These are phyloP conservation scores for Diaporthe batatas DNA, from an alignment of 2,329 filamentous ascomycete genomes.

Conservation along the genomic window DNA sequence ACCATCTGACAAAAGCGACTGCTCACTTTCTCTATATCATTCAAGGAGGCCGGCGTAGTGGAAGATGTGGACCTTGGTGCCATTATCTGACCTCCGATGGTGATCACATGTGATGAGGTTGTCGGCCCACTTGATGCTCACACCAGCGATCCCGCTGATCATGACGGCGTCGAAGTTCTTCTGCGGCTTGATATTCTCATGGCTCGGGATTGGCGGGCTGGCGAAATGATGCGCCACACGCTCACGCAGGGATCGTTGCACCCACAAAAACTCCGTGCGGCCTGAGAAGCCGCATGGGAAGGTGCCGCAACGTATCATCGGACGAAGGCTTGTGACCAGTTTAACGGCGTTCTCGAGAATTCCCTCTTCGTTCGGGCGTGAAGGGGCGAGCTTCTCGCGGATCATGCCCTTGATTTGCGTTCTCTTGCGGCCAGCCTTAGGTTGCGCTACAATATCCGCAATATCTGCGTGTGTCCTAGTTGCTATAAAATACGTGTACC, in stretches of 20 bases:
- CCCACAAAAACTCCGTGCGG: constrained; percentile 8
- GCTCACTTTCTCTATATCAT: constrained; percentile 44
- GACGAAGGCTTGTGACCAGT: constrained; percentile 6
- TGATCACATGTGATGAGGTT: constrained; percentile 60
- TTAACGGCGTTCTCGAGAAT: constrained; percentile 15
- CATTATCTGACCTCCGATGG: constrained; percentile 54
- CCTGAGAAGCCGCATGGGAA: constrained; percentile 27
- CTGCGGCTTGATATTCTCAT: constrained; percentile 43
- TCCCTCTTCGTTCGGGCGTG: constrained; percentile 24
- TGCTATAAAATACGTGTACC: too few relatives aligned
- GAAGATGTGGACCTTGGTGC: constrained; percentile 55
- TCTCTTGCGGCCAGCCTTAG: neutral
- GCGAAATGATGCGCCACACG: constrained; percentile 15
- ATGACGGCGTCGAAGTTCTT: constrained; percentile 46
- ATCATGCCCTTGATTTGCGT: constrained; percentile 13
- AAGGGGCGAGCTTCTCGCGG: constrained; percentile 6
- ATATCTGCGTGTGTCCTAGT: constrained; percentile 20
- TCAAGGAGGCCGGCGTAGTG: constrained; percentile 56
- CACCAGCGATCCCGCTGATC: constrained; percentile 52
- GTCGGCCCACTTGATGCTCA: constrained; percentile 53
- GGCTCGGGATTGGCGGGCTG: neutral
- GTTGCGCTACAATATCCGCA: constrained; percentile 23
- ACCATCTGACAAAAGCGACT: constrained; percentile 48
- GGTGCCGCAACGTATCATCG: constrained; percentile 24
- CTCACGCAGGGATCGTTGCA: neutral